These are phyloP conservation scores for Opeltia flavorubescens DNA, from an alignment of 495 filamentous ascomycete species.

Conservation along the genomic window DNA sequence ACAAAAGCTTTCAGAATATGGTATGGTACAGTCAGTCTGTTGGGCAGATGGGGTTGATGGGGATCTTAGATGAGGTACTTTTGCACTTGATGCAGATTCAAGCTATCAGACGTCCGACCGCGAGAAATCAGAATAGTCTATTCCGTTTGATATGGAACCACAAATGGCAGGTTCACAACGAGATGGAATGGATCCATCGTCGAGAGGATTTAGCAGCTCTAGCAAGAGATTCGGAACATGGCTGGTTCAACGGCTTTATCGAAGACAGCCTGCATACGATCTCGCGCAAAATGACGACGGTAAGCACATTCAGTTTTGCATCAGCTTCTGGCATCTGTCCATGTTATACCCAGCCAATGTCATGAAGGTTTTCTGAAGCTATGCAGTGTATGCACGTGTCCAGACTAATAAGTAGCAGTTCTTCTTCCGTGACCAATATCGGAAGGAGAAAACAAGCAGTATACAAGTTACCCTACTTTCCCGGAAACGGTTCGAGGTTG, in stretches of 20 bases:
- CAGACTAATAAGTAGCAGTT: no score
- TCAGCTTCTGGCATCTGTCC: not conserved
- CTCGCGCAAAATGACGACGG: not conserved
- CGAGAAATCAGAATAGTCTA: not conserved
- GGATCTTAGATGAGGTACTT: not conserved
- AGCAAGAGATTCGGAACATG: slow-evolving; percentile 2
- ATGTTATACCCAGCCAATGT: not conserved
- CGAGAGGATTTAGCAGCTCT: slow-evolving; percentile 8
- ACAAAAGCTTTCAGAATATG: slow-evolving; percentile 51
- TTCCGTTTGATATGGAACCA: not conserved
- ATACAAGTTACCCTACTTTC: slow-evolving; percentile 4
- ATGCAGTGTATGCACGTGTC: no score
- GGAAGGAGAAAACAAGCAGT: slow-evolving; percentile 3
- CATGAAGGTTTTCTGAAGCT: not conserved
- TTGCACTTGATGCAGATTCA: slow-evolving; percentile 1
- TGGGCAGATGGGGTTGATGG: not conserved
- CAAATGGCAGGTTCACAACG: not conserved
- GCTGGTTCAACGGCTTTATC: slow-evolving; percentile 6
- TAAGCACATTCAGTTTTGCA: not conserved
- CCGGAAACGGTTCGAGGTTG: not conserved
- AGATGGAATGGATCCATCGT: slow-evolving; percentile 3
- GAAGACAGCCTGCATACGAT: not conserved
- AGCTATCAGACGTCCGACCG: slow-evolving; percentile 6
- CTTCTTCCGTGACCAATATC: slow-evolving; percentile 2
- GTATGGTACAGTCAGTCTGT: slow-evolving; percentile 25